Conservation (phyloP, 139 green algal species). For the Micromonas commoda region DNA sequence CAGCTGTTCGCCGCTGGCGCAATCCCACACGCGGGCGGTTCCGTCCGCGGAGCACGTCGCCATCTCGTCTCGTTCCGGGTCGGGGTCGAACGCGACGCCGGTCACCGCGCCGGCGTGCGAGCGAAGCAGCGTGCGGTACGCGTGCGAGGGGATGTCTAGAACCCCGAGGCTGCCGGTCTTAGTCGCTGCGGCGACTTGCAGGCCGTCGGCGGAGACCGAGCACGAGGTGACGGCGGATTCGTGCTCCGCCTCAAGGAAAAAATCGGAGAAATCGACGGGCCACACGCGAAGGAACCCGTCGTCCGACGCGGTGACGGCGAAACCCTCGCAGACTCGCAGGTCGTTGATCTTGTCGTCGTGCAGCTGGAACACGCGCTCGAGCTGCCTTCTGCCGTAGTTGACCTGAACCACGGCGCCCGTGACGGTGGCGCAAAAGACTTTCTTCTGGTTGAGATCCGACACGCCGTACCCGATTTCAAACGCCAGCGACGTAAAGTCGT, state of each 20-base stretch:
- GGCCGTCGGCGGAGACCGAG: constrained; percentile 51
- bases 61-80: constrained; percentile 11
- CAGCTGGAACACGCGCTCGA: constrained; percentile 66
- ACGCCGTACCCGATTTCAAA: constrained; percentile 51
- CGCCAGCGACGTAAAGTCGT: constrained; percentile 75
- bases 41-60: constrained; percentile 51
- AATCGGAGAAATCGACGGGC: constrained; percentile 69
- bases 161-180: constrained; percentile 58
- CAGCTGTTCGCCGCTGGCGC: constrained; percentile 43
- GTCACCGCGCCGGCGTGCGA: constrained; percentile 58
- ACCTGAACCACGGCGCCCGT: constrained; percentile 58
- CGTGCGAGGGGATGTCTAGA: constrained; percentile 59
- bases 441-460: constrained; percentile 32
- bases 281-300: constrained; percentile 62
- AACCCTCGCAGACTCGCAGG: constrained; percentile 52
- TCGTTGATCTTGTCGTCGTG: constrained; percentile 62
- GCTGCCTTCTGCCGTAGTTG: constrained; percentile 46
- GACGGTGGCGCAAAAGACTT: constrained; percentile 52
- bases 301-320: constrained; percentile 58
- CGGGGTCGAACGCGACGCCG: constrained; percentile 46
- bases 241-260: constrained; percentile 45
- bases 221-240: constrained; percentile 52
- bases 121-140: constrained; percentile 59
- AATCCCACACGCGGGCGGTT: constrained; percentile 63
- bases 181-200: constrained; percentile 56